A percentile compares a stretch with the other conserved stretches of the same genome.
These are phyloP conservation scores for Erythrophleum fordii DNA, from an alignment of 306 rosid genomes.

Conservation along the genomic window DNA sequence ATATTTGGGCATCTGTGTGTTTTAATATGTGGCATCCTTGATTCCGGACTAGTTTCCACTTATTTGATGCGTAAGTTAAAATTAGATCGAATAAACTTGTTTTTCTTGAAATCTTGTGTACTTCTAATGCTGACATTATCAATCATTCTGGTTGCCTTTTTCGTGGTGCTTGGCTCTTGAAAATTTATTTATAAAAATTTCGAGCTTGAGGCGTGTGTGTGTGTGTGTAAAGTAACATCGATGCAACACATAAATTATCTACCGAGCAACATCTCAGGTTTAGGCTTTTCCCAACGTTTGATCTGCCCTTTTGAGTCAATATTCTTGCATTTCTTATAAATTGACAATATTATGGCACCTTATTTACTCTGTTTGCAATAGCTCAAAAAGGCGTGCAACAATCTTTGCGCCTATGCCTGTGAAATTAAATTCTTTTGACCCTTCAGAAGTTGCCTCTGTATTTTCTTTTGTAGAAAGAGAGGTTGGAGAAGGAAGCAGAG, in stretches of 20 bases:
- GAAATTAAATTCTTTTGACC: not conserved
- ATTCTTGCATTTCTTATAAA: not conserved
- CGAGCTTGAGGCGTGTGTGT: not conserved
- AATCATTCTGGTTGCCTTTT: not conserved
- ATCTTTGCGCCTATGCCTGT: not conserved
- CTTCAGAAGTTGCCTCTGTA: not conserved
- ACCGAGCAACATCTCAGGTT: not conserved
- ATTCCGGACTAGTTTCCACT: not conserved
- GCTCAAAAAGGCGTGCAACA: slow-evolving; percentile 2
- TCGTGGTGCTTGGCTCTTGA: not conserved
- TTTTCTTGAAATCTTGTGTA: not conserved
- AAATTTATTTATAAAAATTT: not conserved
- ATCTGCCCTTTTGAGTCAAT: not conserved
- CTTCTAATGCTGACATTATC: not conserved
- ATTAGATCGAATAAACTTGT: not conserved
- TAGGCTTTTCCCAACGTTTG: not conserved
- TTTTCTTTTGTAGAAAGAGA: slow-evolving; percentile 60
- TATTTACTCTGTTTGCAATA: not conserved
- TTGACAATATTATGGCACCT: not conserved
- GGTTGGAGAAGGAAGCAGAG: slow-evolving; percentile 84
- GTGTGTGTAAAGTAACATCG: not conserved
- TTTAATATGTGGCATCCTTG: not conserved
- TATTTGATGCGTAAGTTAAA: not conserved
- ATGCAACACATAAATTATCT: too few relatives aligned
- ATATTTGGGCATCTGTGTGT: not conserved